Conservation (phyloP, 805 yeast species). For the Nakazawaea peltata region DNA sequence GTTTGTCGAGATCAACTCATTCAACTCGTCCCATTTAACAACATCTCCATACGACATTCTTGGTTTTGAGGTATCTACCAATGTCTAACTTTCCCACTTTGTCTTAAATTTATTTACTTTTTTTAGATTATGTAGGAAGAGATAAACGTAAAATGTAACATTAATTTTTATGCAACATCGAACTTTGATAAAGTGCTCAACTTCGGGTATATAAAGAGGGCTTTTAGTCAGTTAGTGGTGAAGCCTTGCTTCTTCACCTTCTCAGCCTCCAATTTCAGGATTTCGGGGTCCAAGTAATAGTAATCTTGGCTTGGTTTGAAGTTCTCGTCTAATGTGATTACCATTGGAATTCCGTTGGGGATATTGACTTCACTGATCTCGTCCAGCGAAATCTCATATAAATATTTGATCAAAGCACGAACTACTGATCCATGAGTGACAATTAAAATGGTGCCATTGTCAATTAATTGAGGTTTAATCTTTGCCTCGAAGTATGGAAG, state of each 20-base stretch:
- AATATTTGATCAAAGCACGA: slow-evolving; percentile 62
- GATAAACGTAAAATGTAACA: too few relatives aligned
- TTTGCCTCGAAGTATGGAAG: slow-evolving; percentile 50
- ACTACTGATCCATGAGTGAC: slow-evolving; percentile 83
- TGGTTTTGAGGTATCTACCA: too few relatives aligned
- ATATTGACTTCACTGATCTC: slow-evolving; percentile 69
- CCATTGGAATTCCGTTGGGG: slow-evolving; percentile 80
- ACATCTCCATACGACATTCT: neutral
- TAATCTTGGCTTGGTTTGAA: slow-evolving; percentile 44
- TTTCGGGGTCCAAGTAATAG: slow-evolving; percentile 73
- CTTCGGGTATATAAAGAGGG: too few relatives aligned
- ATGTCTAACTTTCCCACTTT: too few relatives aligned
- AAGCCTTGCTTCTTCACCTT: slow-evolving; percentile 75
- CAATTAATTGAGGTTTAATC: slow-evolving; percentile 38
- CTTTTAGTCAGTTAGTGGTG: too few relatives aligned
- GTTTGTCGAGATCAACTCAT: slow-evolving; percentile 29
- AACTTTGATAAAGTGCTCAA: too few relatives aligned
- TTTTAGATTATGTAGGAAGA: too few relatives aligned
- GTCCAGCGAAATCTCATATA: slow-evolving; percentile 57
- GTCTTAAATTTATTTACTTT: too few relatives aligned
- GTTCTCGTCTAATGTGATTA: slow-evolving; percentile 49
- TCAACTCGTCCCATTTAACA: slow-evolving; percentile 38
- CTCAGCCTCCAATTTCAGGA: slow-evolving; percentile 70
- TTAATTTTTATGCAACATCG: too few relatives aligned
- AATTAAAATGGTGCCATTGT: slow-evolving; percentile 50